phyloP scores from a whole-genome alignment of 306 rosid genomes.

The Benincasa hispida region DNA sequence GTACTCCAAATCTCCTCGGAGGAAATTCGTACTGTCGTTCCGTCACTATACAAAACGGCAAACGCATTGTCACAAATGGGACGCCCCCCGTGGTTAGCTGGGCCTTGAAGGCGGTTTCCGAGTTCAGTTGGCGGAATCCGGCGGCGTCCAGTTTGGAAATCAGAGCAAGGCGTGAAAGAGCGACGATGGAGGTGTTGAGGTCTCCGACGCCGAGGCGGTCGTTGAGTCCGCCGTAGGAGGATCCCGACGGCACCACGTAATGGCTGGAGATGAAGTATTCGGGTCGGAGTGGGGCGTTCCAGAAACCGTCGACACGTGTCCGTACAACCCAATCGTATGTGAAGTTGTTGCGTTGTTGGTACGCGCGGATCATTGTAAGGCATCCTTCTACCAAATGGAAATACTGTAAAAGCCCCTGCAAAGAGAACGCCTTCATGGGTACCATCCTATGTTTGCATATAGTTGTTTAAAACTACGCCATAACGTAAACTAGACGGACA shows the following conservation, averaged over 20 bases:
- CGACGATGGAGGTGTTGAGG: slow-evolving; percentile 42
- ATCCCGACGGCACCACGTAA: slow-evolving; percentile 71
- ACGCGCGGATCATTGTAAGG: slow-evolving; percentile 32
- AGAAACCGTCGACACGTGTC: slow-evolving; percentile 82
- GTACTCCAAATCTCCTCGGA: slow-evolving; percentile 50
- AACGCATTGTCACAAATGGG: slow-evolving; percentile 15
- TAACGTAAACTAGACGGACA: not conserved
- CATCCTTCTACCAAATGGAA: slow-evolving; percentile 84
- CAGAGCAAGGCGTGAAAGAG: slow-evolving; percentile 62
- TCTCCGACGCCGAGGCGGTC: slow-evolving; percentile 85
- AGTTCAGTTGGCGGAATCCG: slow-evolving; percentile 43
- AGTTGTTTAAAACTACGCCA: not conserved
- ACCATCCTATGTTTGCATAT: no score
- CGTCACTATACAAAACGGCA: slow-evolving; percentile 70
- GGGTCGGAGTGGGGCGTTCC: slow-evolving; percentile 66
- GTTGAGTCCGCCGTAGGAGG: slow-evolving; percentile 69
- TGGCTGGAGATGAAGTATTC: slow-evolving; percentile 30
- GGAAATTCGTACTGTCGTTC: slow-evolving; percentile 65
- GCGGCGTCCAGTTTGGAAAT: slow-evolving; percentile 44
- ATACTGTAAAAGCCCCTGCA: slow-evolving; percentile 73
- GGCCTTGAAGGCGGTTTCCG: slow-evolving; percentile 67
- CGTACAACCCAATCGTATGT: slow-evolving; percentile 77
- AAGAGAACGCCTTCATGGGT: not conserved
- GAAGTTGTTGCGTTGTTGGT: slow-evolving; percentile 39
- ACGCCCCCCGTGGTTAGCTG: slow-evolving; percentile 48